Conservation (phyloP, 805 yeast genomes). For the Diddensiella transvaalensis region DNA sequence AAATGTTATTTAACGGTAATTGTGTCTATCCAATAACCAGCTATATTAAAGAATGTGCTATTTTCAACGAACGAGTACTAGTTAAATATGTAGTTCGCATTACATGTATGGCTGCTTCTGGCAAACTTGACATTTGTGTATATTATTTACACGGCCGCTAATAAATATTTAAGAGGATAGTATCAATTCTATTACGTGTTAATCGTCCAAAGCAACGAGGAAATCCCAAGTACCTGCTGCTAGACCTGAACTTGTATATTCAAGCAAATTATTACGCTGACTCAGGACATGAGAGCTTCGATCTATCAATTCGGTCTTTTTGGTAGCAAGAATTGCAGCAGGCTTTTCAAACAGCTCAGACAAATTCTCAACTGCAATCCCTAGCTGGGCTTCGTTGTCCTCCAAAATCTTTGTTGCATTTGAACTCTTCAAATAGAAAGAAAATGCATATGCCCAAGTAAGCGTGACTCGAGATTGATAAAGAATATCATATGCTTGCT, state of each 20-base stretch:
- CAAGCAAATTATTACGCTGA: slow-evolving; percentile 42
- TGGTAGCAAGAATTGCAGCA: slow-evolving; percentile 33
- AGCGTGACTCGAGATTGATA: slow-evolving; percentile 68
- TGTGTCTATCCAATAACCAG: too few relatives aligned
- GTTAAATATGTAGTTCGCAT: too few relatives aligned
- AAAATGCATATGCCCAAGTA: slow-evolving; percentile 88
- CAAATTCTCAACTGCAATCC: slow-evolving; percentile 64
- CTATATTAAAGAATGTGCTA: too few relatives aligned
- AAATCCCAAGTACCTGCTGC: slow-evolving; percentile 37
- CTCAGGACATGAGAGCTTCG: slow-evolving; percentile 41
- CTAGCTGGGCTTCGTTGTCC: slow-evolving; percentile 61
- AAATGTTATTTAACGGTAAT: too few relatives aligned
- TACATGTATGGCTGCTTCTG: too few relatives aligned
- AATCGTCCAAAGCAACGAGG: slow-evolving; percentile 11
- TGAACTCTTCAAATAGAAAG: slow-evolving; percentile 57
- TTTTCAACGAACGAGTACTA: too few relatives aligned
- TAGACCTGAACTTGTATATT: slow-evolving; percentile 43
- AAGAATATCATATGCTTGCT: slow-evolving; percentile 64
- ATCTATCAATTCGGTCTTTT: slow-evolving; percentile 40
- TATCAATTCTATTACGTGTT: too few relatives aligned
- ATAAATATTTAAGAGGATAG: too few relatives aligned
- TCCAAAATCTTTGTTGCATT: slow-evolving; percentile 63
- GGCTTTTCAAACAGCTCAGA: slow-evolving; percentile 54
- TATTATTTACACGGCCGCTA: too few relatives aligned
- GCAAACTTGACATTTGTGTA: too few relatives aligned